Conservation (phyloP, 2,329 filamentous ascomycete species). For the Fusarium siculi region DNA sequence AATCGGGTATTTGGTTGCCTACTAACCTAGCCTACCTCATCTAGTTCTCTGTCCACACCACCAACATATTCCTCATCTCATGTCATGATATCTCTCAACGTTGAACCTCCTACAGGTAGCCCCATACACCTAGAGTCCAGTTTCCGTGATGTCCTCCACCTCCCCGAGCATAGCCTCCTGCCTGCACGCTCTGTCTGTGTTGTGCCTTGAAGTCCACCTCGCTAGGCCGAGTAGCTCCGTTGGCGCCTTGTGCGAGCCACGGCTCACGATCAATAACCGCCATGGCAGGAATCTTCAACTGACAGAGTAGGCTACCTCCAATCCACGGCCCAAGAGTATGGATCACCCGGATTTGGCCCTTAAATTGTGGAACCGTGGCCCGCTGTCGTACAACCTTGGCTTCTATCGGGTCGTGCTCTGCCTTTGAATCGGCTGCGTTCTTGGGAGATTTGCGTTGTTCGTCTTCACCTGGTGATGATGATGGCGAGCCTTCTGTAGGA, state of each 20-base stretch:
- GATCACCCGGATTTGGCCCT: slow-evolving; percentile 71
- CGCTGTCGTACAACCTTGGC: slow-evolving; percentile 51
- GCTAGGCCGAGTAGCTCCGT: slow-evolving; percentile 67
- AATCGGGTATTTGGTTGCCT: slow-evolving; percentile 29
- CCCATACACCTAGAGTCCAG: slow-evolving; percentile 74
- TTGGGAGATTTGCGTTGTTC: slow-evolving; percentile 33
- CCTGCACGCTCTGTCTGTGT: slow-evolving; percentile 73
- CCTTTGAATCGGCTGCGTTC: slow-evolving; percentile 40
- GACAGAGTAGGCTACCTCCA: slow-evolving; percentile 76
- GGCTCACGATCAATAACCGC: slow-evolving; percentile 77
- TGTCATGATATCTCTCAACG: background rate
- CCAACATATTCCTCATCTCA: slow-evolving; percentile 3
- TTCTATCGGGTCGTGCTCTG: slow-evolving; percentile 48
- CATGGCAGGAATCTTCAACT: slow-evolving; percentile 74
- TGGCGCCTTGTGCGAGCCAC: slow-evolving; percentile 74
- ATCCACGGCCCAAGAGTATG: slow-evolving; percentile 79
- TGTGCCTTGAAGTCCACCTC: slow-evolving; percentile 69
- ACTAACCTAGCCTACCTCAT: background rate
- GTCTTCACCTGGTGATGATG: slow-evolving; percentile 40
- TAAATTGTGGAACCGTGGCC: slow-evolving; percentile 54
- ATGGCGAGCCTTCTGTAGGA: slow-evolving; percentile 33
- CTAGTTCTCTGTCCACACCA: background rate
- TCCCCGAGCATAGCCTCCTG: slow-evolving; percentile 58
- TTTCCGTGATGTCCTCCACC: slow-evolving; percentile 55
- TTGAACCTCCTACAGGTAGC: slow-evolving; percentile 53